Evolutionary conservation across 2,329 filamentous ascomycete genomes (phyloP).

Genomic region (Ophiobolus disseminans): DNA sequence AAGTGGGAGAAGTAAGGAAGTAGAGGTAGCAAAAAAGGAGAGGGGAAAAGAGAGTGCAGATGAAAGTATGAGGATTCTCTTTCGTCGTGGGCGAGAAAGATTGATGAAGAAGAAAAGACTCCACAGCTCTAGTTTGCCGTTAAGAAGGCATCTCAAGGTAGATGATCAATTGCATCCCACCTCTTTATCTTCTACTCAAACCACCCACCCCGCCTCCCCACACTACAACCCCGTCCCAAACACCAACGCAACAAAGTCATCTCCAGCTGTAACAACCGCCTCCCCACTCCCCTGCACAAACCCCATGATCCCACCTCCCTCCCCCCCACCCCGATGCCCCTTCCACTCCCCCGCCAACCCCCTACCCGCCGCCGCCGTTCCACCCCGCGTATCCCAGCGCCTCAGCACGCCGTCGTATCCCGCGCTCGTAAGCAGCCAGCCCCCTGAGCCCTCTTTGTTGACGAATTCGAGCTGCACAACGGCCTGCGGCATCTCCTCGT

Average conservation of each 20-base stretch:
- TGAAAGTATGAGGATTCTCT: too few relatives aligned
- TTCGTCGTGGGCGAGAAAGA: too few relatives aligned
- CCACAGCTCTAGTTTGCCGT: too few relatives aligned
- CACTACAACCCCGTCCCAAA: conserved; percentile 34
- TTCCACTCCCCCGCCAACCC: conserved; percentile 87
- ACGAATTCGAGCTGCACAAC: conserved; percentile 95
- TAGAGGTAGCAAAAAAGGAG: too few relatives aligned
- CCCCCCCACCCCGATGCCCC: conserved; percentile 83
- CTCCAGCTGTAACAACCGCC: conserved; percentile 85
- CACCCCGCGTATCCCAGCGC: conserved; percentile 81
- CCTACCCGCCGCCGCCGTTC: conserved; percentile 69
- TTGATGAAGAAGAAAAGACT: too few relatives aligned
- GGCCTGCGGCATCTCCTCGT: conserved; percentile 74
- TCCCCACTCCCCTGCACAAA: conserved; percentile 84
- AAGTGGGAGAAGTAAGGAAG: too few relatives aligned
- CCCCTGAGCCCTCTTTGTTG: conserved; percentile 50
- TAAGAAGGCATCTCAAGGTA: too few relatives aligned
- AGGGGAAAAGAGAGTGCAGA: too few relatives aligned
- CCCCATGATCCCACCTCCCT: conserved; percentile 85
- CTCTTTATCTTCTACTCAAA: too few relatives aligned
- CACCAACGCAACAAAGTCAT: conserved; percentile 64
- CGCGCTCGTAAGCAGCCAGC: conserved; percentile 82
- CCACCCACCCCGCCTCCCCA: too few relatives aligned
- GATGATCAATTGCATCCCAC: too few relatives aligned
- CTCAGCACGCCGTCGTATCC: conserved; percentile 92